phyloP scores from a whole-genome alignment of 441 rosid genomes.

The Populus tomentosa region DNA sequence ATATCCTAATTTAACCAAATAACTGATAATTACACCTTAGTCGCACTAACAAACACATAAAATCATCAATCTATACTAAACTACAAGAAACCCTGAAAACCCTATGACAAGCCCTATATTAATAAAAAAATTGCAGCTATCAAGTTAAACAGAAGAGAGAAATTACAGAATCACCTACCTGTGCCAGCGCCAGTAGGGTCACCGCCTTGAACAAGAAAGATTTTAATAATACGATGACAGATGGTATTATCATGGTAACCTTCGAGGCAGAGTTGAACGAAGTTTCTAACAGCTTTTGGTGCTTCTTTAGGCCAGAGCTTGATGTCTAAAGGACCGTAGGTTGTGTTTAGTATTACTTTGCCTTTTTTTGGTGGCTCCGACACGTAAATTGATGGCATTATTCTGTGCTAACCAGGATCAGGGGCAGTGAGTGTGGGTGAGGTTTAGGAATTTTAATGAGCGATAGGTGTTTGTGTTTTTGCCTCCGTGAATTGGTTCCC shows the following conservation, averaged over 20 bases:
- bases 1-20: neutral
- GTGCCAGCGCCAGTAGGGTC: conserved; percentile 90
- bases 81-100: neutral
- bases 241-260: conserved; percentile 79
- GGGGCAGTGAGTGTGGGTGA: neutral
- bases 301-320: conserved; percentile 97
- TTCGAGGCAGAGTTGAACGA: conserved; percentile 90
- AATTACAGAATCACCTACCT: conserved; percentile 31
- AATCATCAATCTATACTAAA: neutral
- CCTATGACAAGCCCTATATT: neutral
- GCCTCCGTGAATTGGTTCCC: neutral
- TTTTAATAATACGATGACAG: conserved; percentile 87
- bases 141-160: neutral
- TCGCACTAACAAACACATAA: neutral
- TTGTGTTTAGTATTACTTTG: conserved; percentile 68
- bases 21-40: no score
- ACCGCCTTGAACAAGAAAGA: conserved; percentile 83
- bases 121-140: neutral
- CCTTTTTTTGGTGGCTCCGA: conserved; percentile 95
- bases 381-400: conserved; percentile 82
- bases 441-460: neutral
- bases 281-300: conserved; percentile 86
- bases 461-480: neutral
- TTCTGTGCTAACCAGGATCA: neutral
- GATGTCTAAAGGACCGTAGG: conserved; percentile 80